A percentile compares a stretch with the other conserved stretches of the same genome.
Conservation (phyloP, 768 basidiomycete species). For the Ephemerocybe angulata region DNA sequence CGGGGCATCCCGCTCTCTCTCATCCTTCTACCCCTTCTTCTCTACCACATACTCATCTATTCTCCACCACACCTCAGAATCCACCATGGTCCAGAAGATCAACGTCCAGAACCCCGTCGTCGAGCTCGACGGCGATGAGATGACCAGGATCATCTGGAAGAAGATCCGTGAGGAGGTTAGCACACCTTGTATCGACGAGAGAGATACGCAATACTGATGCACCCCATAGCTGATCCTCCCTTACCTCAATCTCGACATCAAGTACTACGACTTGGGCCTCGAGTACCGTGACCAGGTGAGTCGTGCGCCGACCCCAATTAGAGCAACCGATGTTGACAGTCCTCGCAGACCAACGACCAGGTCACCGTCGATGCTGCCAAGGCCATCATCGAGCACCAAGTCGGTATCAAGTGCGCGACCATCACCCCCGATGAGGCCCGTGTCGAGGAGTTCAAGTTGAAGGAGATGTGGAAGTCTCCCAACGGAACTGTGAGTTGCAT, state of each 20-base stretch:
- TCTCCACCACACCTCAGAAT: constrained; percentile 10
- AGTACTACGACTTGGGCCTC: constrained; percentile 96
- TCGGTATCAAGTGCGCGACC: constrained; percentile 98
- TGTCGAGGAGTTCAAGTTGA: constrained; percentile 94
- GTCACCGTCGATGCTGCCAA: constrained; percentile 92
- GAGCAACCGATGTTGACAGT: background rate
- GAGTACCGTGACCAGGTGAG: constrained; percentile 86
- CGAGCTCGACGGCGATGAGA: constrained; percentile 96
- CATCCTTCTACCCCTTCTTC: background rate
- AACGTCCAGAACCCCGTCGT: constrained; percentile 85
- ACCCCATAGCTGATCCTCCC: constrained; percentile 84
- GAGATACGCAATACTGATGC: background rate
- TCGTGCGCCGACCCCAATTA: background rate
- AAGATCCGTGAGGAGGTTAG: constrained; percentile 89
- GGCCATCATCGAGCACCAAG: constrained; percentile 90
- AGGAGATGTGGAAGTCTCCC: constrained; percentile 98
- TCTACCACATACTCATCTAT: background rate
- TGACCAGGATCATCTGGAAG: constrained; percentile 99
- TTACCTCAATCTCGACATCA: constrained; percentile 92
- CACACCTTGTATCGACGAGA: constrained; percentile 19
- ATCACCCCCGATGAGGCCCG: constrained; percentile 98
- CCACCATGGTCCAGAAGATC: constrained; percentile 54
- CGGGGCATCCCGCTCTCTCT: background rate
- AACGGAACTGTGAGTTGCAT: constrained; percentile 76
- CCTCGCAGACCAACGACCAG: constrained; percentile 78